Percentiles rank a stretch among this genome's conserved stretches.
phyloP scores from a whole-genome alignment of 345 rosid genomes.

The Eucalyptus cladocalyx region DNA sequence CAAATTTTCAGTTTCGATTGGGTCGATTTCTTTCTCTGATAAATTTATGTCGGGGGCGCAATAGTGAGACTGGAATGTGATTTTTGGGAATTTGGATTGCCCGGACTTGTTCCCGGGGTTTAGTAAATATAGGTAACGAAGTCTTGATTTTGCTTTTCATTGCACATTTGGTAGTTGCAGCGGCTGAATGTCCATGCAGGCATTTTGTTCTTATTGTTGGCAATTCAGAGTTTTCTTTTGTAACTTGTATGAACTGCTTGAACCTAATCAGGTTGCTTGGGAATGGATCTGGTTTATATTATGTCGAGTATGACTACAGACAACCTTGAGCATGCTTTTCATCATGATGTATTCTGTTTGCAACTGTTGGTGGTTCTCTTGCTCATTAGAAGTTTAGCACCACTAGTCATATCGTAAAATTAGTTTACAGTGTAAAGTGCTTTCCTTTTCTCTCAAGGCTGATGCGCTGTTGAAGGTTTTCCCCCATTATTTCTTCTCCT shows the following conservation, averaged over 20 bases:
- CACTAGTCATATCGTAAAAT: neutral
- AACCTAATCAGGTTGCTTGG: neutral
- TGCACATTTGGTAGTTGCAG: neutral
- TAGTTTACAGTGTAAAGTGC: neutral
- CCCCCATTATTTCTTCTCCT: neutral
- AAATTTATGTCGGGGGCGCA: neutral
- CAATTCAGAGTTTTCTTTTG: neutral
- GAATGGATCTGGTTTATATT: neutral
- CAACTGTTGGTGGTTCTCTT: neutral
- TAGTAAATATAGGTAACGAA: neutral
- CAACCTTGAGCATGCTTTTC: neutral
- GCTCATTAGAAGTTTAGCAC: neutral
- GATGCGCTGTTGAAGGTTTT: neutral
- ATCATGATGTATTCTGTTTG: neutral
- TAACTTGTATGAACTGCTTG: neutral
- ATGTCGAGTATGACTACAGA: neutral
- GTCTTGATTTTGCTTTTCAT: neutral
- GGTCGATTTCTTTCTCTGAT: neutral
- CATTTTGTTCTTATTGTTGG: neutral
- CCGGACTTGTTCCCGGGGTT: accelerated
- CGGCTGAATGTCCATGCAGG: neutral
- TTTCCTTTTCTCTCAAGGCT: neutral
- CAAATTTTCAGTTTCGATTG: neutral
- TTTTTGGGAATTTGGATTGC: neutral
- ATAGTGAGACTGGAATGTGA: neutral